Conservation (phyloP, 176 grass and related monocot genomes). For the Guadua angustifolia region DNA sequence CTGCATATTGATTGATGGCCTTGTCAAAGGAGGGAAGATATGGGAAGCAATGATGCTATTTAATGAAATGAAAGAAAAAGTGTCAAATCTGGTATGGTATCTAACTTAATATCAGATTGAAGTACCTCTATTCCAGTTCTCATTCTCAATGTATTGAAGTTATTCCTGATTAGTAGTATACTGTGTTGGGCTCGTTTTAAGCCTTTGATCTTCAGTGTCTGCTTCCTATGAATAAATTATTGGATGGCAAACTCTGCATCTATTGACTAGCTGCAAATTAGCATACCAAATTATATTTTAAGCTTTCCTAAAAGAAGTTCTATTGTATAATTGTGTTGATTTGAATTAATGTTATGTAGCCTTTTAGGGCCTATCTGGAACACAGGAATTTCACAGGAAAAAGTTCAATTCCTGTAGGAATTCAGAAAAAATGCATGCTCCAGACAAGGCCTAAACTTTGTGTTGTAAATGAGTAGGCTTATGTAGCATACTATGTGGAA, state of each 20-base stretch:
- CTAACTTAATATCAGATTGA: background rate
- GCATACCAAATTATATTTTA: background rate
- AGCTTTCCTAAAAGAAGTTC: background rate
- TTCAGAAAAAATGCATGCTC: too few relatives aligned
- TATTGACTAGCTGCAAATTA: constrained; percentile 13
- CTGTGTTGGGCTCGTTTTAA: background rate
- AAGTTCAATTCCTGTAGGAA: background rate
- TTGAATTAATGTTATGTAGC: background rate
- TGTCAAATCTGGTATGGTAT: constrained; percentile 72
- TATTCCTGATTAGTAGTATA: constrained; percentile 5
- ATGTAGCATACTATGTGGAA: background rate
- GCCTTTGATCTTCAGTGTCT: constrained; percentile 20
- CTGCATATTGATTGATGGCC: constrained; percentile 86
- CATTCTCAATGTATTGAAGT: constrained; percentile 1
- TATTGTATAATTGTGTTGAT: background rate
- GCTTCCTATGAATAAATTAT: constrained; percentile 7
- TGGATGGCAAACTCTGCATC: background rate
- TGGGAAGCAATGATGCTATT: constrained; percentile 68
- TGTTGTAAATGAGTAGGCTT: too few relatives aligned
- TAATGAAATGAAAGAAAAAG: constrained; percentile 76
- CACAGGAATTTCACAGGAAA: background rate
- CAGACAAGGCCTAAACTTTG: too few relatives aligned
- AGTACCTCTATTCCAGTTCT: constrained; percentile 17
- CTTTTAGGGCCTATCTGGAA: background rate
- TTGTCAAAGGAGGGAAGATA: constrained; percentile 84